Evolutionary conservation across 768 basidiomycete genomes (phyloP).

Genomic region (Asterophora lycoperdoides): DNA sequence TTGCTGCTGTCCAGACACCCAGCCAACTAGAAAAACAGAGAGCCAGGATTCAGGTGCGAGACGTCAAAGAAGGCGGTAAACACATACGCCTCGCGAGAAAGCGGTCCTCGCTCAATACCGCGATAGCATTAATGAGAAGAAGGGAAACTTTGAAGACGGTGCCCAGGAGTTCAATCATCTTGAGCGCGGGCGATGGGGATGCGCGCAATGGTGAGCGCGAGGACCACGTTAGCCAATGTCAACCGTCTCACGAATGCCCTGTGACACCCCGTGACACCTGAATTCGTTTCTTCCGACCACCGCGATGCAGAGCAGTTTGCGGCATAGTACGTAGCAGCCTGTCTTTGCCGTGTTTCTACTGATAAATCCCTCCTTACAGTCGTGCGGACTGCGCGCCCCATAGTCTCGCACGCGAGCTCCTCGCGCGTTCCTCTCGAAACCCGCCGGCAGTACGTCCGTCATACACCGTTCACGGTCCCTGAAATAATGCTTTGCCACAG

Average conservation of each 20-base stretch:
- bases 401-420: conserved; percentile 10
- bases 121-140: conserved; percentile 90
- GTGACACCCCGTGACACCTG: conserved; percentile 12
- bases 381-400: conserved; percentile 4
- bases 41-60: conserved; percentile 14
- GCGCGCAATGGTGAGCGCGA: conserved; percentile 12
- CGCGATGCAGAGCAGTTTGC: conserved; percentile 20
- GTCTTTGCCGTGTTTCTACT: conserved; percentile 11
- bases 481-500: conserved; percentile 18
- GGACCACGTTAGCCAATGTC: conserved; percentile 6
- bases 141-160: conserved; percentile 81
- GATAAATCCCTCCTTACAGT: conserved; percentile 5
- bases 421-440: conserved; percentile 31
- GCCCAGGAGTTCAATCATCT: conserved; percentile 55
- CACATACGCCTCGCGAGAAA: conserved; percentile 88
- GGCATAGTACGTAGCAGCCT: conserved; percentile 21
- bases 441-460: conserved; percentile 40
- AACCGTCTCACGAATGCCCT: conserved; percentile 7
- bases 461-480: background rate
- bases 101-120: conserved; percentile 92
- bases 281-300: conserved; percentile 10
- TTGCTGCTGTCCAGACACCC: conserved; percentile 63
- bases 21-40: conserved; percentile 62
- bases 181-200: conserved; percentile 8
- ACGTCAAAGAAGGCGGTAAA: conserved; percentile 1